phyloP scores from a whole-genome alignment of 352 stramenopile genomes.

The Phytophthora podocarpi region DNA sequence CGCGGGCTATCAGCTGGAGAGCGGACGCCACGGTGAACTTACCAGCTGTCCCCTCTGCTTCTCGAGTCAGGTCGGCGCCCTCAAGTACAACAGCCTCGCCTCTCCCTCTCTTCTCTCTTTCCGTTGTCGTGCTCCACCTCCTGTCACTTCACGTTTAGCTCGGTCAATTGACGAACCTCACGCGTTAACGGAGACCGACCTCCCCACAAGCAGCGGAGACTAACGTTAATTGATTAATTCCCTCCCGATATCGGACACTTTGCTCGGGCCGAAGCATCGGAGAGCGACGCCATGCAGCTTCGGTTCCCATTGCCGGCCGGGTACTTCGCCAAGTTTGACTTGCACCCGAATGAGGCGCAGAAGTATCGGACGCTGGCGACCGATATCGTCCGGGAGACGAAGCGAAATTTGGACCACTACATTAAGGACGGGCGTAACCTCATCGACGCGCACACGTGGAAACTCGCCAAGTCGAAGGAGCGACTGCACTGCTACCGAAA shows the following conservation, averaged over 20 bases:
- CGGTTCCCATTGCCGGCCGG: constrained; percentile 66
- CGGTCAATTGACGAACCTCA: constrained; percentile 2
- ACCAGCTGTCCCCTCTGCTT: constrained; percentile 33
- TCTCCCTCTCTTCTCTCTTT: constrained; percentile 29
- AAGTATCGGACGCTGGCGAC: constrained; percentile 56
- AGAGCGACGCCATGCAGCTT: constrained; percentile 54
- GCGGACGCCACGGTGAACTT: constrained; percentile 11
- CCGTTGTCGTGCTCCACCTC: constrained; percentile 3
- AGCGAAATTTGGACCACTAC: constrained; percentile 59
- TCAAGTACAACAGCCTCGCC: constrained; percentile 25
- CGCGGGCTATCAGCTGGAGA: constrained; percentile 12
- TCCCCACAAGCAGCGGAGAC: constrained; percentile 16
- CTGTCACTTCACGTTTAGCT: constrained; percentile 38
- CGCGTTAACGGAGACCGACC: constrained; percentile 10
- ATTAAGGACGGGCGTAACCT: constrained; percentile 56
- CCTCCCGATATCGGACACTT: too few relatives aligned
- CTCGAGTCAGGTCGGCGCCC: constrained; percentile 9
- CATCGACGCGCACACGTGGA: constrained; percentile 70
- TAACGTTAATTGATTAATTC: too few relatives aligned
- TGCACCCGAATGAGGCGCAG: constrained; percentile 58
- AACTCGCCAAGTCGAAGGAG: constrained; percentile 71
- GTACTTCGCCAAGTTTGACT: constrained; percentile 81
- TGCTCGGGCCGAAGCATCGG: too few relatives aligned
- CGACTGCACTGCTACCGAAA: constrained; percentile 64
- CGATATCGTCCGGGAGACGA: constrained; percentile 73